Base-by-base conservation (phyloP, 2,329 filamentous ascomycete species). In the Erysiphe pulchra region DNA sequence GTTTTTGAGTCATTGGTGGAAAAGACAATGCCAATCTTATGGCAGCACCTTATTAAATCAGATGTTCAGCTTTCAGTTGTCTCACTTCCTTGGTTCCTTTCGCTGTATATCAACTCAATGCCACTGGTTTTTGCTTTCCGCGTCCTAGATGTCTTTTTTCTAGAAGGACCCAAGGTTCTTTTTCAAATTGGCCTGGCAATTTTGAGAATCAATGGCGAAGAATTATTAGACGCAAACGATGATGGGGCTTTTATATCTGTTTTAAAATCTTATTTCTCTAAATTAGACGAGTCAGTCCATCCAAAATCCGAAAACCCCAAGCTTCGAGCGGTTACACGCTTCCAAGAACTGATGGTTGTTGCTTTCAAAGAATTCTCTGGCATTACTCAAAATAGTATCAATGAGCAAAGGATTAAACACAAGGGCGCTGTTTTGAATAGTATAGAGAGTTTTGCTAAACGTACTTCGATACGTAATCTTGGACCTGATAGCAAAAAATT, bases 81-180 rank as follows among this genome's bases (percentile, higher is more conserved):
- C 14, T 95, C 87, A 10, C 69, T 98, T 39, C 90, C 90, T 2
- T 98, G 90, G 90, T 98, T 98, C 59, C 69, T 98, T 47, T 95
- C 87, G 5, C 69, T 98, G 16, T 98, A 95, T 63, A 92, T 98
- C 67, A 98, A 98, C 69, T 95, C 87, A 1, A 98, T 98, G 90
- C 90, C 90, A 4, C 68, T 98, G 14, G 85, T 95, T 1, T 98
- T 95, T 62, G 90, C 90, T 41, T 98, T 95, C 61, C 74, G 90
- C 47, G 90, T 98, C 43, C 63, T 98, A 50, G 90, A 98, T 56
- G 87, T 98, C 44, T 98, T 98, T 66, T 98, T 98, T 62, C 74
- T 98, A 37, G 90, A 98, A 62, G 90, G 90, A 0, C 87, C 90
- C 14, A 95, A 95, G 62, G 90, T 95, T 1, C 67, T 98, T 10